Evolutionary conservation across 2,329 filamentous ascomycete species (phyloP).

Genomic region (Epicoccum nigrum): DNA sequence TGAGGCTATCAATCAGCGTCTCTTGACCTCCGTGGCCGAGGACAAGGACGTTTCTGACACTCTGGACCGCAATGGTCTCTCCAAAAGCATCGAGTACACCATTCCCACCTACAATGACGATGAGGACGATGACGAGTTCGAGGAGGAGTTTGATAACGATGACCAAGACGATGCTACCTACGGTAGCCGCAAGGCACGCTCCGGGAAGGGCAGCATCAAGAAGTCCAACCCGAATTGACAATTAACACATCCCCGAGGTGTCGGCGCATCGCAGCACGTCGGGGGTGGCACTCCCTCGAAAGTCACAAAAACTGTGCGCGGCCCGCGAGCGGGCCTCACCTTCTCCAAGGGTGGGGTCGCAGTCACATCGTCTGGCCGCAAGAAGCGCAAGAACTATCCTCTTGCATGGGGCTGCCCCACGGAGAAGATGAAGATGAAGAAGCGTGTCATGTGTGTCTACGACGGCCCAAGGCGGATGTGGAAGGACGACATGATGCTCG

Average conservation of each 20-base stretch:
- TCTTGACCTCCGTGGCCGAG: constrained; percentile 49
- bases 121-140: constrained; percentile 65
- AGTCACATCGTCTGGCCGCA: constrained; percentile 68
- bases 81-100: constrained; percentile 53
- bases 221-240: constrained; percentile 60
- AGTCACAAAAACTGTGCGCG: constrained; percentile 49
- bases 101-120: constrained; percentile 58
- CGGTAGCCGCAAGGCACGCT: constrained; percentile 53
- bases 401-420: constrained; percentile 91
- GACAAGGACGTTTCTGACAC: constrained; percentile 50
- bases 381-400: constrained; percentile 92
- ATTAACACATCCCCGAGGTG: constrained; percentile 58
- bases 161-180: constrained; percentile 61
- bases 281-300: constrained; percentile 43
- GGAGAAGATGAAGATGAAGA: constrained; percentile 97
- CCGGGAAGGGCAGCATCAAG: constrained; percentile 57
- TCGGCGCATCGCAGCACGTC: constrained; percentile 45
- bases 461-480: constrained; percentile 85
- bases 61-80: constrained; percentile 47
- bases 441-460: constrained; percentile 91
- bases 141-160: constrained; percentile 61
- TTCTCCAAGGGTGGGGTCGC: constrained; percentile 76
- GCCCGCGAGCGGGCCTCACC: constrained; percentile 67
- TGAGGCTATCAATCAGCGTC: constrained; percentile 52
- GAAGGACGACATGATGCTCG: constrained; percentile 99